A percentile compares a stretch with the other conserved stretches of the same genome.
phyloP scores from a whole-genome alignment of 805 yeast species.

The Komagataella mondaviorum region DNA sequence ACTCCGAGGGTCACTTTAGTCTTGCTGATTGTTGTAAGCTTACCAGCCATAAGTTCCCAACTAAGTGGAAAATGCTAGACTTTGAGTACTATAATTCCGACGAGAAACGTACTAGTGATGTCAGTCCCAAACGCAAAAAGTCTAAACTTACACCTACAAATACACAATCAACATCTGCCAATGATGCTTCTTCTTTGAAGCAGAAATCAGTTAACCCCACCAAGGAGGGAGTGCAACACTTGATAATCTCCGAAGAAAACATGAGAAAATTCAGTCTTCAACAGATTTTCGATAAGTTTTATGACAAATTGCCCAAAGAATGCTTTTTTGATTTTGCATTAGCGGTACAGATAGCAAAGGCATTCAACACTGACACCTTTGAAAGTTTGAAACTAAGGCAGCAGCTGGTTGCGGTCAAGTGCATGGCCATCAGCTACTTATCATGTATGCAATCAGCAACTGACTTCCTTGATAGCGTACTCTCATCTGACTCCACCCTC shows the following conservation, averaged over 20 bases:
- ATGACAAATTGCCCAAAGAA: conserved; percentile 43
- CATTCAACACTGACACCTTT: conserved; percentile 45
- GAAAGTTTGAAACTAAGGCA: conserved; percentile 44
- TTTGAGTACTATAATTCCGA: conserved; percentile 33
- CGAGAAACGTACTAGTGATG: conserved; percentile 9
- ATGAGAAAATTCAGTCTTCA: conserved; percentile 40
- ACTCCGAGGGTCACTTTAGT: not conserved
- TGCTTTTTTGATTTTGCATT: conserved; percentile 50
- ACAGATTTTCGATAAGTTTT: conserved; percentile 52
- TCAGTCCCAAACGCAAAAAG: conserved; percentile 5
- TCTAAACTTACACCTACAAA: conserved; percentile 1
- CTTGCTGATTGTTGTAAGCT: not conserved
- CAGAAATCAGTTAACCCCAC: not conserved
- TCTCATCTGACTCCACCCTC: conserved; percentile 61
- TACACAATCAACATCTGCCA: not conserved
- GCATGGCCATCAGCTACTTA: conserved; percentile 52
- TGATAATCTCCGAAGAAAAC: conserved; percentile 39
- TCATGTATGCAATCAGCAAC: conserved; percentile 43
- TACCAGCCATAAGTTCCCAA: conserved; percentile 23
- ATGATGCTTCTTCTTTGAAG: conserved; percentile 1
- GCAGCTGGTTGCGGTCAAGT: conserved; percentile 47
- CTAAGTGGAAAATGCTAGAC: conserved; percentile 41
- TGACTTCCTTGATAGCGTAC: conserved; percentile 47
- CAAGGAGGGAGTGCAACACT: conserved; percentile 35
- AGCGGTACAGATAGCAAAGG: conserved; percentile 52